A percentile compares a stretch with the other conserved stretches of the same genome.
These are phyloP conservation scores for Vitis hybrid DNA, from an alignment of 177 flowering plant genomes.

Conservation along the genomic window DNA sequence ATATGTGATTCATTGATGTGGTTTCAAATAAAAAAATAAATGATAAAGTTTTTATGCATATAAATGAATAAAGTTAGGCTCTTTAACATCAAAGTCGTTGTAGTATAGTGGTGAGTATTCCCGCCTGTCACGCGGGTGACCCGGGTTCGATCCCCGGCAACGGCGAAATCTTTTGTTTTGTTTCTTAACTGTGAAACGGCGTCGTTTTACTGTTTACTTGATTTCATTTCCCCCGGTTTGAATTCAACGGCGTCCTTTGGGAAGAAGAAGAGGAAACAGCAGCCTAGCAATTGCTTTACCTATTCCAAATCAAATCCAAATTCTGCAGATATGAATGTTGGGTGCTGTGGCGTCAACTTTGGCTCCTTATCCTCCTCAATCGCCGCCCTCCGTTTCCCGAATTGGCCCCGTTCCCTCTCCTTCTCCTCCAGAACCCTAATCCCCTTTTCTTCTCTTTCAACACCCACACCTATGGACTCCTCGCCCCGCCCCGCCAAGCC, in stretches of 20 bases:
- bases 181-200: no score
- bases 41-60: no score
- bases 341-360: background rate
- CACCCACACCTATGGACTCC: background rate
- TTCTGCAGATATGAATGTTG: background rate
- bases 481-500: conserved; percentile 26
- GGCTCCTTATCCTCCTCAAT: conserved; percentile 16
- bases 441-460: background rate
- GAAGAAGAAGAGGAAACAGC: no score
- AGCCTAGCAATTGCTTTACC: no score
- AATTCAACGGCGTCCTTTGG: no score
- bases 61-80: no score
- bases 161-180: conserved; percentile 46
- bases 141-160: conserved; percentile 99
- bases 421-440: conserved; percentile 7
- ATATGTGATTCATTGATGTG: no score
- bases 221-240: no score
- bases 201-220: no score
- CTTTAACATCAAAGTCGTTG: conserved; percentile 50
- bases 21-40: no score
- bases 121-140: conserved; percentile 99
- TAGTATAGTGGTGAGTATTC: conserved; percentile 99
- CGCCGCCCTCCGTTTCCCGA: conserved; percentile 8
- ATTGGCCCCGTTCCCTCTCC: background rate
- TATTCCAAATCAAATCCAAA: no score